These are phyloP conservation scores for Noccaea bulbosa DNA, from an alignment of 345 rosid genomes.

Conservation along the genomic window DNA sequence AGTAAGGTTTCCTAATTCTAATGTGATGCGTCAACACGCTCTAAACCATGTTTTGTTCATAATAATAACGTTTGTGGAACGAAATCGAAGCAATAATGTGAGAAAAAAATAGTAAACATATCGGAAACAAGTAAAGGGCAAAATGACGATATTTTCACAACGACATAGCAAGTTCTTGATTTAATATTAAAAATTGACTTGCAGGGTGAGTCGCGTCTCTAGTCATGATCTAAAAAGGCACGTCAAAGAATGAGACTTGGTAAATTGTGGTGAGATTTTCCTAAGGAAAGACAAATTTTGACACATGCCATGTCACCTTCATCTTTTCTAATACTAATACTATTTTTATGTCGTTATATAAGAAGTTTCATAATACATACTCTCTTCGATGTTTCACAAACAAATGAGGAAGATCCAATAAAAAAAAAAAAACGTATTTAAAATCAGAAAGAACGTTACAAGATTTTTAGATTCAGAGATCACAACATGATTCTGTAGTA, in stretches of 20 bases:
- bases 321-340: too few relatives aligned
- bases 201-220: conserved; percentile 1
- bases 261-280: background rate
- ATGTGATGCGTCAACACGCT: too few relatives aligned
- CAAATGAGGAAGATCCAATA: background rate
- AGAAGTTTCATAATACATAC: background rate
- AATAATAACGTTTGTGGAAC: background rate
- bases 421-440: background rate
- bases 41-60: background rate
- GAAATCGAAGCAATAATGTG: too few relatives aligned
- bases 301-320: conserved; percentile 13
- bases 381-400: background rate
- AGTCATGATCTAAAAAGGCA: conserved; percentile 23
- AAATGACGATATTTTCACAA: background rate
- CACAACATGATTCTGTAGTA: conserved; percentile 1
- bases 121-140: background rate
- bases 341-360: too few relatives aligned
- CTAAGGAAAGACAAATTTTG: background rate
- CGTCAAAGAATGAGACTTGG: conserved; percentile 20
- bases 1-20: too few relatives aligned
- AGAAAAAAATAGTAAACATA: too few relatives aligned
- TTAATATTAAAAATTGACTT: conserved; percentile 28
- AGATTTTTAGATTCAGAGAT: conserved; percentile 10
- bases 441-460: background rate
- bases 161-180: conserved; percentile 5